These are phyloP conservation scores for Rhizophlyctis rosea DNA, from an alignment of 192 early-diverging fungal species.

Conservation along the genomic window DNA sequence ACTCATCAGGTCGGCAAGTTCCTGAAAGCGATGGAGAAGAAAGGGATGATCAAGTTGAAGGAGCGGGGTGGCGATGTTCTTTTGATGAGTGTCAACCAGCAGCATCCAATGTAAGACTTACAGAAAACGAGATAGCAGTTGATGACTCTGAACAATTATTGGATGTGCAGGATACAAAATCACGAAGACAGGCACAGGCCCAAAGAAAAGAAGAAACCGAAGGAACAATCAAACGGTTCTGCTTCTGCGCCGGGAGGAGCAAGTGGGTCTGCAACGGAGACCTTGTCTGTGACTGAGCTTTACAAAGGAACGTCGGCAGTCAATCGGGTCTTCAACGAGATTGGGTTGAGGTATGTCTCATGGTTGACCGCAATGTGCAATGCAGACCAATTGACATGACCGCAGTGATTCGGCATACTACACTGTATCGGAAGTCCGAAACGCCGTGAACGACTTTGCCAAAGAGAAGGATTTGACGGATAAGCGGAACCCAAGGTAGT, in stretches of 20 bases:
- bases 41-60: slow-evolving; percentile 77
- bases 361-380: slow-evolving; percentile 37
- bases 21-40: slow-evolving; percentile 84
- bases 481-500: slow-evolving; percentile 5
- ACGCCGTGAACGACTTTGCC: slow-evolving; percentile 61
- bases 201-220: slow-evolving; percentile 24
- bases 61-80: slow-evolving; percentile 67
- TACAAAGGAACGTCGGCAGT: slow-evolving; percentile 27
- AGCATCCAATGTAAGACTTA: slow-evolving; percentile 53
- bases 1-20: slow-evolving; percentile 62
- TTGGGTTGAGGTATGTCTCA: slow-evolving; percentile 32
- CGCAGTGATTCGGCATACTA: slow-evolving; percentile 20
- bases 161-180: slow-evolving; percentile 1
- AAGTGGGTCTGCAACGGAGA: not conserved
- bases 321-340: slow-evolving; percentile 25
- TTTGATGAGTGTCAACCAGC: slow-evolving; percentile 56
- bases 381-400: no score
- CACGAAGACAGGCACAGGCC: no score
- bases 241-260: not conserved
- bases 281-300: slow-evolving; percentile 29
- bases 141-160: not conserved
- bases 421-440: slow-evolving; percentile 54
- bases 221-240: slow-evolving; percentile 19
- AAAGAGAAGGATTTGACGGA: slow-evolving; percentile 59
- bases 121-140: slow-evolving; percentile 4